Conservation (phyloP, 1,284 basidiomycete genomes). For the Meripilus lineatus region DNA sequence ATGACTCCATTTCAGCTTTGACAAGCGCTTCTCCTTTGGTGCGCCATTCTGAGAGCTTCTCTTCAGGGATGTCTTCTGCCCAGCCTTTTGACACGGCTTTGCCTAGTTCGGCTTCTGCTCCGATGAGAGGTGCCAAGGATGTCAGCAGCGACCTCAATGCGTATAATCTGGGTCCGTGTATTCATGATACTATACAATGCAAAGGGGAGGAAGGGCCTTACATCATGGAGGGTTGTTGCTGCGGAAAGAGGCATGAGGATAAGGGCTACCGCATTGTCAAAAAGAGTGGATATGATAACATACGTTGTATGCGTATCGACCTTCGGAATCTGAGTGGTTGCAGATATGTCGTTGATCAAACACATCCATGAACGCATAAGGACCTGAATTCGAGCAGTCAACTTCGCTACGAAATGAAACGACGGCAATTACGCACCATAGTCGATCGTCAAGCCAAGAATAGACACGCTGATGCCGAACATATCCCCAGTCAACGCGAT, state of each 20-base stretch:
- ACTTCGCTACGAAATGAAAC: neutral
- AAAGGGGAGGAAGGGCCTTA: conserved; percentile 32
- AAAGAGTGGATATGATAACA: conserved; percentile 8
- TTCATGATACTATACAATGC: conserved; percentile 45
- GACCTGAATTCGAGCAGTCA: conserved; percentile 41
- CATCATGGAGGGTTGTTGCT: conserved; percentile 37
- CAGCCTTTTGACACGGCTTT: conserved; percentile 58
- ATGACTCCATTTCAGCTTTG: conserved; percentile 54
- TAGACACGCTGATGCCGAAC: conserved; percentile 53
- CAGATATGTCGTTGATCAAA: conserved; percentile 85
- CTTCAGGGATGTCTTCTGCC: conserved; percentile 49
- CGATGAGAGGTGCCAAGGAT: conserved; percentile 77
- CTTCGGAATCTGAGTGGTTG: conserved; percentile 87
- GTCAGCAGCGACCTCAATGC: conserved; percentile 74
- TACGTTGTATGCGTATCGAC: conserved; percentile 85
- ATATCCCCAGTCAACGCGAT: neutral
- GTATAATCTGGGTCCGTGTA: conserved; percentile 47
- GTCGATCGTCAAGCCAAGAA: conserved; percentile 91
- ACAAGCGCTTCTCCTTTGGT: conserved; percentile 46
- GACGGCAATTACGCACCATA: conserved; percentile 47
- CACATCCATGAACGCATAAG: conserved; percentile 95
- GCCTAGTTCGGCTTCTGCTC: conserved; percentile 60
- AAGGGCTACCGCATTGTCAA: too few relatives aligned
- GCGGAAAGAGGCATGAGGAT: too few relatives aligned
- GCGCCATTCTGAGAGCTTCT: conserved; percentile 60